Conservation (phyloP, 257 asterid genomes). For the Vinca minor region DNA sequence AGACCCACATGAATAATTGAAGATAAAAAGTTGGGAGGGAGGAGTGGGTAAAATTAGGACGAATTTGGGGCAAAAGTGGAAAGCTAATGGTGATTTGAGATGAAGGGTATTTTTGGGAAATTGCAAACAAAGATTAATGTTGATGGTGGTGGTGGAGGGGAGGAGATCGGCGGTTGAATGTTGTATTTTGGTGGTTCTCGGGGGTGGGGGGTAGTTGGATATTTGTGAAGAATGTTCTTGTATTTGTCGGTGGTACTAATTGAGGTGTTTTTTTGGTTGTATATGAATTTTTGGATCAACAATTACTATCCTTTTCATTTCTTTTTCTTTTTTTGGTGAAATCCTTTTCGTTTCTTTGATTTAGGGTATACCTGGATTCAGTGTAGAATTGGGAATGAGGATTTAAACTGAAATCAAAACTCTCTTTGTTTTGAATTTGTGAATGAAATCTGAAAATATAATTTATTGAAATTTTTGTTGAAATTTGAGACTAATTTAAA, state of each 20-base stretch:
- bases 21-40: slow-evolving; percentile 29
- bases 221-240: slow-evolving; percentile 16
- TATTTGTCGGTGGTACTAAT: slow-evolving; percentile 14
- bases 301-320: neutral
- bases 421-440: too few species aligned
- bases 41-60: slow-evolving; percentile 22
- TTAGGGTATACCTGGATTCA: too few species aligned
- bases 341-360: too few species aligned
- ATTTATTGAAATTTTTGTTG: too few species aligned
- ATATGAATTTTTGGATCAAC: neutral
- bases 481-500: too few species aligned
- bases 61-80: slow-evolving; percentile 20
- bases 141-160: neutral
- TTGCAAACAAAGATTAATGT: neutral
- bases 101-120: slow-evolving; percentile 22
- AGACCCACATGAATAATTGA: slow-evolving; percentile 20
- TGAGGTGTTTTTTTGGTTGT: neutral
- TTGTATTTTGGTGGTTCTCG: slow-evolving; percentile 12
- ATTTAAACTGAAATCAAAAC: too few species aligned
- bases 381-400: too few species aligned
- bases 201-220: slow-evolving; percentile 20
- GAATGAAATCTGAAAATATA: too few species aligned
- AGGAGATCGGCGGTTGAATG: neutral
- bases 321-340: too few species aligned
- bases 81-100: slow-evolving; percentile 15